Evolutionary conservation across 768 basidiomycete species (phyloP), one percentile per base, ranked within the genome.

Genomic region (Tricholoma terreum): DNA sequence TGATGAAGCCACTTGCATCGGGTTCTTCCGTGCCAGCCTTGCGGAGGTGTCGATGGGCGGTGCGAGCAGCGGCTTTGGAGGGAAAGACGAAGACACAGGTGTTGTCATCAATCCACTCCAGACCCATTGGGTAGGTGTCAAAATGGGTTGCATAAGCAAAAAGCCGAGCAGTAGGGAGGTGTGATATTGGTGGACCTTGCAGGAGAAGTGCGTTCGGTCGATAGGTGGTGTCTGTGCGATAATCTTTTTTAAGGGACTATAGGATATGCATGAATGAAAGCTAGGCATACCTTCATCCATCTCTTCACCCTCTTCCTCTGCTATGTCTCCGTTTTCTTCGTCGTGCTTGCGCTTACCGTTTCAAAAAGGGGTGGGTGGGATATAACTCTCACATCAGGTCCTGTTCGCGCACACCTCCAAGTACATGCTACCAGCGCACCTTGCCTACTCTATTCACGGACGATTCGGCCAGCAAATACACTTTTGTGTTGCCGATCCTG

Each of bases 41-140:
- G 62, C 79, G 79, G 15, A 91, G 77, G 19, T 65, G 65, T 10
- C 73, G 70, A 61, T 80, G 78, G 1, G 82, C 86, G 1, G 72
- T 62, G 22, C 80, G 78, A 11, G 90, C 90, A 11, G 76, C 69
- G 35, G 72, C 58, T 51, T 78, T 82, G 36, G 82, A 78, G 6
- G 79, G 71, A 66, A 91, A 94, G 42, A 94, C 87, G 51, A 93
- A 75, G 3, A 94, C 80, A 63, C 90, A 92, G 22, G 88, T 91
- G 21, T 76, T 86, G 72, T 94, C 92, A 68, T 92, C 85, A 17
- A 94, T 80, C 92, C 92, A 94, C 73, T 94, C 92, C 7, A 94
- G 74, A 7, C 81, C 91, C 60, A 90, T 79, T 0, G 91, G 91
- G 17, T 81, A 77, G 0, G 84, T 78, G 48, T 89, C 86, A 64